These are phyloP conservation scores for Phytophthora melonis DNA, from an alignment of 352 stramenopile species.

Conservation along the genomic window DNA sequence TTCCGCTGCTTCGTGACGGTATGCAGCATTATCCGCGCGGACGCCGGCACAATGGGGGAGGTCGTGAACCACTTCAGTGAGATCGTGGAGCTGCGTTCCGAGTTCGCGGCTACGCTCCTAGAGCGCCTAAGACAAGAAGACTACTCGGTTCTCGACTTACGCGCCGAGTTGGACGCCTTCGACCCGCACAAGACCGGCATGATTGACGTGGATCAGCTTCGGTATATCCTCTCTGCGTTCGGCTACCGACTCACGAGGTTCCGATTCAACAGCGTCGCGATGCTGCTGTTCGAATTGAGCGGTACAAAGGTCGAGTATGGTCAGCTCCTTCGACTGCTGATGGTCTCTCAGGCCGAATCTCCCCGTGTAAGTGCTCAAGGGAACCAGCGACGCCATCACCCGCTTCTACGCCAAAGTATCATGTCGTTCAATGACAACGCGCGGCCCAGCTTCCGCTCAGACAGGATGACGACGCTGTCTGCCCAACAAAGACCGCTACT, in stretches of 20 bases:
- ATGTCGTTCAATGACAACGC: conserved; percentile 12
- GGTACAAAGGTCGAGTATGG: conserved; percentile 54
- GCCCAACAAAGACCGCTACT: conserved; percentile 33
- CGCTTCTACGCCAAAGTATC: conserved; percentile 30
- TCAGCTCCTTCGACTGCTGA: conserved; percentile 54
- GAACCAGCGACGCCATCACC: conserved; percentile 25
- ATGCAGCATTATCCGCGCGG: conserved; percentile 61
- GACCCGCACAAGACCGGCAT: conserved; percentile 44
- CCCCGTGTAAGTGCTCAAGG: neutral
- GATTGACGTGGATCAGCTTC: conserved; percentile 58
- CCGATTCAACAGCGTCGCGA: conserved; percentile 69
- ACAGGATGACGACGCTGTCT: conserved; percentile 1
- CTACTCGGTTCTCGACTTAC: conserved; percentile 46
- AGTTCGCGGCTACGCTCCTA: conserved; percentile 52
- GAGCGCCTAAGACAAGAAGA: conserved; percentile 33
- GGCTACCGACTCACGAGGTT: conserved; percentile 63
- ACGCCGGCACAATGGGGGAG: conserved; percentile 59
- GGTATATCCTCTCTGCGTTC: conserved; percentile 44
- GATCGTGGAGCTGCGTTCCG: conserved; percentile 59
- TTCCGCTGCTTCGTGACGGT: conserved; percentile 73
- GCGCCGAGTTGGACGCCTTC: conserved; percentile 34
- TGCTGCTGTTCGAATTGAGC: conserved; percentile 58
- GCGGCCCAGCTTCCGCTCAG: conserved; percentile 5
- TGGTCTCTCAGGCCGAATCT: conserved; percentile 31
- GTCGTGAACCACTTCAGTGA: conserved; percentile 73